Evolutionary conservation across 192 early-diverging fungal genomes (phyloP), one percentile per base, ranked within the genome.

Genomic region (Oehlia diaphana): DNA sequence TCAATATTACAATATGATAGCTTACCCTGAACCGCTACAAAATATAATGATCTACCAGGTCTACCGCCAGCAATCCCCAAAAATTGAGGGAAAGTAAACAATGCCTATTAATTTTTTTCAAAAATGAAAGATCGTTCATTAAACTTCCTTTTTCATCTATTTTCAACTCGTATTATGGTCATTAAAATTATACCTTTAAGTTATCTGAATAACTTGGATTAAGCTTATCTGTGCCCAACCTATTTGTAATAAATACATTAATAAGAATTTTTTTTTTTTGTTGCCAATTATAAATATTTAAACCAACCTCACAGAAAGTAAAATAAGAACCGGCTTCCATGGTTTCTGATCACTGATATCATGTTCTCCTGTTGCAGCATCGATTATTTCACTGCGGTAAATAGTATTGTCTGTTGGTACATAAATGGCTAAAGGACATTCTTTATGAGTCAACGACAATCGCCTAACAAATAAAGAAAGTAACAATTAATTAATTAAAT

Each of bases 41-140:
- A 86, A 65, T 86, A 86, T 5, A 86, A 79, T 37, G 84, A 86
- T 9, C 82, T 80, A 21, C 81, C 74, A 0, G 84, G 84, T 33
- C 84, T 71, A 14, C 84, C 84, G 23, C 84, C 84, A 28, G 84
- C 82, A 31, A 86, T 86, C 13, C 84, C 84, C 62, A 86, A 81
- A 49, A 86, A 83, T 73, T 86, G 84, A 31, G 82, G 84, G 9
- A 86, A 63, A 21, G 58, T 71, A 70, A 83, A 86, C 7, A 86
- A 77, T 28, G 33, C 21, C 67, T 83, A 76, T 58, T 82, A 53
- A 50, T 81, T 81, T 19, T 26, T 42, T 37, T 37, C 2, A 37
- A 37, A 37, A 37, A 31, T 31, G 31, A 31, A 31, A 31, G 31
- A 31, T 31, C 31, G 2, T 31, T 31, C 31, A 31, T 31, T 31